Conservation (phyloP, 2,329 filamentous ascomycete genomes). For the Calonectria henricotiae region DNA sequence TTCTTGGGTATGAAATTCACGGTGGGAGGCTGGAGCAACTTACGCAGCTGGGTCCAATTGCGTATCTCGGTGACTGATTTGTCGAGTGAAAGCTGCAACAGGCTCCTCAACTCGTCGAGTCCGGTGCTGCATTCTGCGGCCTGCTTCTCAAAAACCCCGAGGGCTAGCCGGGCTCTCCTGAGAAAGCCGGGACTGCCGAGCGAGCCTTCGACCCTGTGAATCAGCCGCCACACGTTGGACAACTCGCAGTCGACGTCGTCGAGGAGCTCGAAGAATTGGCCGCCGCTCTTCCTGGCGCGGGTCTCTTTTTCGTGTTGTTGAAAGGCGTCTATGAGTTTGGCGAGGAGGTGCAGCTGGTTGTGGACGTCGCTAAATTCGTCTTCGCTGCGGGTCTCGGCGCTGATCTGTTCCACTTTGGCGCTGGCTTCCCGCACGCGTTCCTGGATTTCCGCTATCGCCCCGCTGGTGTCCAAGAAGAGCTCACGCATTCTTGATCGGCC, state of each 20-base stretch:
- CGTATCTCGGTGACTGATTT: not conserved
- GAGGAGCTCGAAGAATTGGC: not conserved
- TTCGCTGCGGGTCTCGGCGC: constrained; percentile 3
- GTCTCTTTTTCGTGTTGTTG: constrained; percentile 1
- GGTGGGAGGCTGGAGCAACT: not conserved
- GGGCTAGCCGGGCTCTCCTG: constrained; percentile 3
- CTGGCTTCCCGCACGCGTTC: constrained; percentile 8
- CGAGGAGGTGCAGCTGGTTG: constrained; percentile 22
- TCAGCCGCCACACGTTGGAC: not conserved
- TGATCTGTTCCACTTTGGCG: constrained; percentile 14
- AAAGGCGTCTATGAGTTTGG: not conserved
- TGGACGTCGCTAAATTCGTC: constrained; percentile 2
- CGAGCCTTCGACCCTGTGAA: constrained; percentile 4
- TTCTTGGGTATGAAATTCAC: not conserved
- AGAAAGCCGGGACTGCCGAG: not conserved
- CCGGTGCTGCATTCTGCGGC: not conserved
- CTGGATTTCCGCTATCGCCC: not conserved
- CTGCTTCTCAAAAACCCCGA: constrained; percentile 2
- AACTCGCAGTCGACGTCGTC: not conserved
- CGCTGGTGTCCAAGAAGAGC: not conserved
- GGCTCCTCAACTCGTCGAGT: not conserved
- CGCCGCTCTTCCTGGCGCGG: not conserved
- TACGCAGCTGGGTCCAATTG: not conserved
- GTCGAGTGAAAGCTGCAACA: not conserved
- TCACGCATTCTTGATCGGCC: not conserved